Evolutionary conservation across 1,284 basidiomycete species (phyloP).

Genomic region (Thelephora terrestris): DNA sequence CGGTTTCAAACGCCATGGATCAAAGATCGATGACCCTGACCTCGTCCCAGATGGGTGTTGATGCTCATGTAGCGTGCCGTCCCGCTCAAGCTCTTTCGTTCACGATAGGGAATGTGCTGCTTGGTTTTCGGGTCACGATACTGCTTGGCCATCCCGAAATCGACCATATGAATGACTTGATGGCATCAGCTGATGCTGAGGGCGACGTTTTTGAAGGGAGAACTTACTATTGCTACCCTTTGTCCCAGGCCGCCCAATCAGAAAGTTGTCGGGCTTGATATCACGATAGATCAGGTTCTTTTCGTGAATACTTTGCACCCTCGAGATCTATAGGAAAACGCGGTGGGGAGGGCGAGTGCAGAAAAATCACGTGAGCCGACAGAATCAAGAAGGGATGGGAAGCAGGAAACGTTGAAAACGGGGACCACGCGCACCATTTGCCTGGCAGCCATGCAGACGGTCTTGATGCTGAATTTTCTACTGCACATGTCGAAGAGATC

Average conservation of each 20-base stretch:
- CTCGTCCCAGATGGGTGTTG: constrained; percentile 94
- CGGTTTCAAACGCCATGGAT: not conserved
- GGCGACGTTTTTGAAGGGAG: not conserved
- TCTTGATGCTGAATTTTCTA: constrained; percentile 96
- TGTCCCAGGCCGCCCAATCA: constrained; percentile 90
- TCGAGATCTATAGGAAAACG: constrained; percentile 61
- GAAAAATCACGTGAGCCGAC: not conserved
- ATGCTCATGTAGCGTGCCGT: constrained; percentile 99
- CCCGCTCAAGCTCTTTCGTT: constrained; percentile 96
- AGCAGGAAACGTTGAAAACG: not conserved
- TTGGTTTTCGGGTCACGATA: constrained; percentile 98
- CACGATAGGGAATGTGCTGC: constrained; percentile 95
- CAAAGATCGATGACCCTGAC: constrained; percentile 32
- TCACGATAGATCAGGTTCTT: constrained; percentile 99
- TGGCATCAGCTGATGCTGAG: not conserved
- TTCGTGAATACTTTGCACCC: constrained; percentile 96
- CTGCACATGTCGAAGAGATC: constrained; percentile 98
- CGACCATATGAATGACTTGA: constrained; percentile 30
- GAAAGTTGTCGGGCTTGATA: constrained; percentile 98
- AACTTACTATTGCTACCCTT: constrained; percentile 78
- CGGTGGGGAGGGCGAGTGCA: not conserved
- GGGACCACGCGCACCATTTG: constrained; percentile 73
- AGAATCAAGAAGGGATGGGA: not conserved
- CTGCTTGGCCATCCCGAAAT: constrained; percentile 98
- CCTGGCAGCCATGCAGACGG: constrained; percentile 96